phyloP scores from a whole-genome alignment of 2,329 filamentous ascomycete species.

The Endoconidiophora laricicola region DNA sequence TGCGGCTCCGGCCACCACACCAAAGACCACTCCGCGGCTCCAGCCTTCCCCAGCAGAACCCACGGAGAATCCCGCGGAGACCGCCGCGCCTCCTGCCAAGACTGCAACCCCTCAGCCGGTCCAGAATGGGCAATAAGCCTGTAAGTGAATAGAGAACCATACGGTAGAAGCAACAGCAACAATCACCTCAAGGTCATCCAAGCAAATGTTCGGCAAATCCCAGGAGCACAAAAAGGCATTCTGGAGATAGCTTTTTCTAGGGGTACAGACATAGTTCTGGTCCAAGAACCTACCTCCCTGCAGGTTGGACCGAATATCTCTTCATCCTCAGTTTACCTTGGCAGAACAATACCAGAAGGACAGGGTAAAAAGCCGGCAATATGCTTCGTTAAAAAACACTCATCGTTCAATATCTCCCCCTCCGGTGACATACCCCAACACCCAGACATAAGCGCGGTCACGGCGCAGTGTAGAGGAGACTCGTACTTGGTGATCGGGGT shows the following conservation, averaged over 20 bases:
- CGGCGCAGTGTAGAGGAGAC: no score
- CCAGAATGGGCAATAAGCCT: background rate
- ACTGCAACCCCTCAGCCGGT: background rate
- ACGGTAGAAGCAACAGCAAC: background rate
- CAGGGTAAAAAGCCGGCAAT: no score
- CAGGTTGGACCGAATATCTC: background rate
- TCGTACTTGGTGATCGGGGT: no score
- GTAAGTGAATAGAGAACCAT: background rate
- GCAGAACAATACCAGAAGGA: background rate
- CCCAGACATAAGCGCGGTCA: constrained; percentile 1
- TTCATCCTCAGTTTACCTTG: background rate
- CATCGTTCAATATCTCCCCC: background rate
- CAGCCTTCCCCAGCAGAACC: no score
- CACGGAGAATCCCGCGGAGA: no score
- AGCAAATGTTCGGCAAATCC: background rate
- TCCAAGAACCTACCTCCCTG: constrained; percentile 1
- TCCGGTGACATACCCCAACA: background rate
- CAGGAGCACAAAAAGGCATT: background rate
- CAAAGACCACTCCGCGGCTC: no score
- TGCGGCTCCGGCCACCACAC: background rate
- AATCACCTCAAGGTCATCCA: no score
- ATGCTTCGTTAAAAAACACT: background rate
- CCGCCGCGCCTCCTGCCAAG: background rate
- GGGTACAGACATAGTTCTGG: background rate
- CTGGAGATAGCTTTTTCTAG: background rate